A percentile compares a stretch with the other conserved stretches of the same genome.
Evolutionary conservation across 2,329 filamentous ascomycete species (phyloP).

Genomic region (Immersiporthe knoxdaviesiana): DNA sequence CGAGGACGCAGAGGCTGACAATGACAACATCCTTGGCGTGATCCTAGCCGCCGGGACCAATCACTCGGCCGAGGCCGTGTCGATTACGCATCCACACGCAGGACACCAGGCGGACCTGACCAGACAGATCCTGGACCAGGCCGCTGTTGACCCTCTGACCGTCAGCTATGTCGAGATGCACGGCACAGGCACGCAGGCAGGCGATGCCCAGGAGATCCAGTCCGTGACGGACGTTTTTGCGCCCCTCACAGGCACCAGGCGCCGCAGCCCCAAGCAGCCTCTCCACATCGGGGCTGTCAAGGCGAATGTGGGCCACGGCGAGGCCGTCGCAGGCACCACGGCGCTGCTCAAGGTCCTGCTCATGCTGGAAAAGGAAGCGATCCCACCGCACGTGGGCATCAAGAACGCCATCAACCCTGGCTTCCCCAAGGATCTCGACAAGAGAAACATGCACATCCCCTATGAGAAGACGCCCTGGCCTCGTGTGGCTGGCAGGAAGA

Average conservation of each 20-base stretch:
- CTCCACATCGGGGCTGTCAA: conserved; percentile 55
- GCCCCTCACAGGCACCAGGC: conserved; percentile 26
- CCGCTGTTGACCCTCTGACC: conserved; percentile 60
- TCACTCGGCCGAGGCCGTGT: conserved; percentile 65
- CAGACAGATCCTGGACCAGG: conserved; percentile 57
- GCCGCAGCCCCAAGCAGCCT: conserved; percentile 34
- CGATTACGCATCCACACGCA: conserved; percentile 65
- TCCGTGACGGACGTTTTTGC: conserved; percentile 51
- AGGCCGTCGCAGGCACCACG: conserved; percentile 46
- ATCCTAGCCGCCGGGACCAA: conserved; percentile 65
- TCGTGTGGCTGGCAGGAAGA: not conserved
- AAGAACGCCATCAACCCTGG: conserved; percentile 44
- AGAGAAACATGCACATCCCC: conserved; percentile 42
- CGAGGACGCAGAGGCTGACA: conserved; percentile 49
- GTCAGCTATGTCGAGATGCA: conserved; percentile 71
- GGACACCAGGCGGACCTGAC: conserved; percentile 61
- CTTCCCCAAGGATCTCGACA: conserved; percentile 41
- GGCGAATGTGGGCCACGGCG: conserved; percentile 51
- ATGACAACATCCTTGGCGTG: conserved; percentile 57
- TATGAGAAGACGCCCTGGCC: conserved; percentile 32
- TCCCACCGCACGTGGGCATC: conserved; percentile 54
- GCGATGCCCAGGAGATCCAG: conserved; percentile 65
- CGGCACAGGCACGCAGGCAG: conserved; percentile 69
- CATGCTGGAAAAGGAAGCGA: conserved; percentile 47
- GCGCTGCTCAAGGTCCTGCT: conserved; percentile 50